Base-by-base conservation (phyloP, 768 basidiomycete genomes). In the Phlebiopsis gigantea region DNA sequence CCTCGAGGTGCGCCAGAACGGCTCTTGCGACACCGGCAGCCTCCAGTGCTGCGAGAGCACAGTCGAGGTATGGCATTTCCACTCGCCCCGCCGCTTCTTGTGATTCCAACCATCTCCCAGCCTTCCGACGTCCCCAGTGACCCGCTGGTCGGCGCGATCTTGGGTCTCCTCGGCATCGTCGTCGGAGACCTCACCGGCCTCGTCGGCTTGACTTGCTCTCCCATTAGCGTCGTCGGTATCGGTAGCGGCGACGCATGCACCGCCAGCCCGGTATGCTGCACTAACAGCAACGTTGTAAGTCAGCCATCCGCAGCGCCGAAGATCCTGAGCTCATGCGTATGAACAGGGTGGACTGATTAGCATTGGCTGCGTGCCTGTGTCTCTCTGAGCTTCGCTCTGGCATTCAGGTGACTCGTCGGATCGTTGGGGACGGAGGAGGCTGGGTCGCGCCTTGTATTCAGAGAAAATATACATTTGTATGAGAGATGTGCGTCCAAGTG, bases 11-110 rank as follows among this genome's bases (percentile, higher is more conserved):
- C 53, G 21, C 50, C 56, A 31, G 22, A 57, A 30, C 17, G 45
- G 60, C 58, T 39, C 50, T 25, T 66, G 65, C 58, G 60, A 52
- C 60, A 62, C 60, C 17, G 62, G 62, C 26, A 30, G 31, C 19
- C 45, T 62, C 10, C 66, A 67, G 47, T 67, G 66, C 64, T 67
- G 66, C 61, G 55, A 65, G 25, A 53, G 22, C 14, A 56, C 63
- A 31, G 42, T 44, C 25, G 47, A 43, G 2, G 55, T 58, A 26
- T 39, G 34, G 3, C 34, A 34, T 34, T 34, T 34, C 31, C 14
- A 7, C 14, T 34, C 14, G 31, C 31, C 7, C 14, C 31, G 14
- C 7, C 14, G 14, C 14, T 34, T 6, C 31, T 7, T 39, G 2
- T 31, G 24, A 17, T 30, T 53, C n/a, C 25, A 2, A 9, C 34